Evolutionary conservation across 1,284 basidiomycete genomes (phyloP).

Genomic region (Caloboletus inedulis): DNA sequence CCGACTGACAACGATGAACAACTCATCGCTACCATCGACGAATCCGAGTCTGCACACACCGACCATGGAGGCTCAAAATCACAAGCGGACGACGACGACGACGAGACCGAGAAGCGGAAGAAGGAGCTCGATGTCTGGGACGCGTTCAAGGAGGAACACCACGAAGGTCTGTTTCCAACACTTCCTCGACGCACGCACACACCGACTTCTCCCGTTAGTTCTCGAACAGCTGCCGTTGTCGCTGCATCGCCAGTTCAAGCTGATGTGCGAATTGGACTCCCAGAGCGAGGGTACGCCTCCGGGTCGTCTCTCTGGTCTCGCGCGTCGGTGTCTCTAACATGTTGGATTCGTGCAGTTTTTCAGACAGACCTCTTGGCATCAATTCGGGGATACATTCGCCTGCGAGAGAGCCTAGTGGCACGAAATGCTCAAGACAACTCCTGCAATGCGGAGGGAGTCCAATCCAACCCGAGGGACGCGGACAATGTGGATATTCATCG

Average conservation of each 20-base stretch:
- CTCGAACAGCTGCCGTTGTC: slow-evolving; percentile 86
- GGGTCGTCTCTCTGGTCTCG: not conserved
- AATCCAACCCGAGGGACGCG: not conserved
- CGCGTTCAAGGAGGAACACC: slow-evolving; percentile 73
- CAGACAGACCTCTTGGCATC: slow-evolving; percentile 40
- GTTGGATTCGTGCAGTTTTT: slow-evolving; percentile 35
- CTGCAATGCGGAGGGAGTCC: not conserved
- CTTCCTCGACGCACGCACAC: not conserved
- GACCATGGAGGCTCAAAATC: slow-evolving; percentile 5
- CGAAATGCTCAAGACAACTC: not conserved
- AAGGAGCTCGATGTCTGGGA: slow-evolving; percentile 72
- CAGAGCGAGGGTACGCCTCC: slow-evolving; percentile 59
- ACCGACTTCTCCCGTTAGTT: slow-evolving; percentile 40
- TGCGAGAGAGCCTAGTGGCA: slow-evolving; percentile 31
- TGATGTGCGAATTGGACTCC: slow-evolving; percentile 81
- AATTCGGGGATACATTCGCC: slow-evolving; percentile 42
- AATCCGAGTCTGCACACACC: slow-evolving; percentile 9
- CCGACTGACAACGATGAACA: slow-evolving; percentile 32
- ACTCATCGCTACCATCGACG: slow-evolving; percentile 6
- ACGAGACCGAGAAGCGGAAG: slow-evolving; percentile 32
- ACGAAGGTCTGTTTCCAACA: slow-evolving; percentile 52
- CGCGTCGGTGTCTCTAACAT: slow-evolving; percentile 5
- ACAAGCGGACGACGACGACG: slow-evolving; percentile 8
- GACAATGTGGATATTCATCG: not conserved
- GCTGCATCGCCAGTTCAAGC: slow-evolving; percentile 73